Conservation (phyloP, 768 basidiomycete genomes). For the Suillus discolor region DNA sequence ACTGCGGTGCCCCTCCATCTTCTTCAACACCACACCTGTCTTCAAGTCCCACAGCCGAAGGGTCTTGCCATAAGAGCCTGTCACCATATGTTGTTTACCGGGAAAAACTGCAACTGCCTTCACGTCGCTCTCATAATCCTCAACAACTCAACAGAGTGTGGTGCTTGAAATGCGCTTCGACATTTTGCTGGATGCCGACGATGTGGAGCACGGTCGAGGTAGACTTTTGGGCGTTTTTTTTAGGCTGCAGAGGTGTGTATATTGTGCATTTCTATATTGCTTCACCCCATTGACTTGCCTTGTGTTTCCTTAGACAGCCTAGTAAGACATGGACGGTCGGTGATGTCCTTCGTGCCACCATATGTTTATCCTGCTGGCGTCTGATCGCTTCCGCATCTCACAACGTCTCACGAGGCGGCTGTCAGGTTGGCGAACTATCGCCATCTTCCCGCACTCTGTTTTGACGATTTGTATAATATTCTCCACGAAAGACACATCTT, state of each 20-base stretch:
- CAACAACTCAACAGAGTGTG: too few species aligned
- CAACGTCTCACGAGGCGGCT: not conserved
- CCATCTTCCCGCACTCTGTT: not conserved
- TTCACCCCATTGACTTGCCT: not conserved
- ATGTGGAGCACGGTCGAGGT: not conserved
- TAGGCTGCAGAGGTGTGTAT: too few species aligned
- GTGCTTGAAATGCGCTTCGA: too few species aligned
- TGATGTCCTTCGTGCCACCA: not conserved
- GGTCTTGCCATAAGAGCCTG: too few species aligned
- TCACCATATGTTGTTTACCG: not conserved
- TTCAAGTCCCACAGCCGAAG: too few species aligned
- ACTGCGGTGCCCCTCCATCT: too few species aligned
- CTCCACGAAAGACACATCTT: too few species aligned
- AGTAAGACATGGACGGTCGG: not conserved
- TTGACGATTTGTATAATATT: too few species aligned
- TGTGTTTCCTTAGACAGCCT: not conserved
- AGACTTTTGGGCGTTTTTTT: not conserved
- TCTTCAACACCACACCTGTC: too few species aligned
- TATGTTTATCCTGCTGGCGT: not conserved
- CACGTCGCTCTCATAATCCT: too few species aligned
- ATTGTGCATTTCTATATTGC: too few species aligned
- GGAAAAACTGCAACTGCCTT: not conserved
- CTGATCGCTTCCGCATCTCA: not conserved
- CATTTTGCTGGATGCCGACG: not conserved
- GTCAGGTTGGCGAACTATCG: not conserved